Percentiles rank a stretch among this genome's conserved stretches.
These are phyloP conservation scores for Scedosporium apiospermum DNA, from an alignment of 2,329 filamentous ascomycete genomes.

Conservation along the genomic window DNA sequence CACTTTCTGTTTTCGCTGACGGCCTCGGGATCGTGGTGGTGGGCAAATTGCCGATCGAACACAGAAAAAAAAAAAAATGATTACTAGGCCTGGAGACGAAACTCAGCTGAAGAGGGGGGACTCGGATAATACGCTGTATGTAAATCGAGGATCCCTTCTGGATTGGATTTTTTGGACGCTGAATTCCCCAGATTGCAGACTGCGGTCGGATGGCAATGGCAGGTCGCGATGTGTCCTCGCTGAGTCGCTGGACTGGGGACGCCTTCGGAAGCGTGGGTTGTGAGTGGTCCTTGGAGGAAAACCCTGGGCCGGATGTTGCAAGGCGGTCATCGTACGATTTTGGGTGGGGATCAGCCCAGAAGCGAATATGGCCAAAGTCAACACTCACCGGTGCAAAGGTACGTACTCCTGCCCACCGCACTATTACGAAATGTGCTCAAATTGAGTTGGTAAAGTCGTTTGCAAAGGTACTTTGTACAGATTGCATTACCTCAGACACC, in stretches of 20 bases:
- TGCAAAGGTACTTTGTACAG: too few species aligned
- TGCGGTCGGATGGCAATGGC: not conserved
- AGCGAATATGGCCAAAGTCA: not conserved
- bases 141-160: not conserved
- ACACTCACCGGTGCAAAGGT: not conserved
- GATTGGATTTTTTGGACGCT: not conserved
- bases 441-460: too few species aligned
- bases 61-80: too few species aligned
- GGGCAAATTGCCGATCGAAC: not conserved
- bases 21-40: not conserved
- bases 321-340: constrained; percentile 6
- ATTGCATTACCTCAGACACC: not conserved
- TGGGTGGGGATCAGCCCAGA: constrained; percentile 7
- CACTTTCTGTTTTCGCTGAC: not conserved
- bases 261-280: not conserved
- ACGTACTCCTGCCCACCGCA: not conserved
- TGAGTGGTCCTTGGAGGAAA: not conserved
- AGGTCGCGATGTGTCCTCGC: constrained; percentile 1
- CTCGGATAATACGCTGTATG: not conserved
- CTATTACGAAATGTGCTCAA: not conserved
- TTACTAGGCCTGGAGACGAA: too few species aligned
- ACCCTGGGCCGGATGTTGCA: constrained; percentile 1
- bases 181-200: not conserved
- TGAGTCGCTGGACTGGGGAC: not conserved
- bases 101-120: too few species aligned